Evolutionary conservation across 2,329 filamentous ascomycete genomes (phyloP).

Genomic region (Colletotrichum euphorbiae): DNA sequence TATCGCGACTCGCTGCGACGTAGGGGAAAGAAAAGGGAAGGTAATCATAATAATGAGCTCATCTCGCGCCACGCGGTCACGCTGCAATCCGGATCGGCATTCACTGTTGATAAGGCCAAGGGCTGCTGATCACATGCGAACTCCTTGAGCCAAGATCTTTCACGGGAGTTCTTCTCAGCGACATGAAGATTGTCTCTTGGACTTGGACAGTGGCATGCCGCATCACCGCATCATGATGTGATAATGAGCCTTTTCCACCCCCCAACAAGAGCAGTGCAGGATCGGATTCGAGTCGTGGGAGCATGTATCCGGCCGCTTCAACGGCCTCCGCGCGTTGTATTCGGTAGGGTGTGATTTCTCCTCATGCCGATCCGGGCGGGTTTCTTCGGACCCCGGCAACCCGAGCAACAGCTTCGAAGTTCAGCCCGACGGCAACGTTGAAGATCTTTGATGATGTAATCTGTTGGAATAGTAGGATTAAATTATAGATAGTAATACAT

Average conservation of each 20-base stretch:
- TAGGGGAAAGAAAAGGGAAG: constrained; percentile 2
- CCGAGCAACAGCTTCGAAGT: constrained; percentile 13
- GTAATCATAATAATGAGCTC: background rate
- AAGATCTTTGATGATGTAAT: constrained; percentile 1
- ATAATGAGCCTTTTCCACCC: background rate
- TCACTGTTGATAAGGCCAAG: background rate
- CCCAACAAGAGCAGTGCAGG: too few relatives aligned
- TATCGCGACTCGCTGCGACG: constrained; percentile 15
- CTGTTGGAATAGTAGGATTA: too few relatives aligned
- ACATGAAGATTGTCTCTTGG: background rate
- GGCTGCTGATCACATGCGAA: constrained; percentile 25
- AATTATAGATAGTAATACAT: too few relatives aligned
- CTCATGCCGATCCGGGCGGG: constrained; percentile 11
- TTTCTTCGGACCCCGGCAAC: constrained; percentile 7
- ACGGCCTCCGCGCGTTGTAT: constrained; percentile 4
- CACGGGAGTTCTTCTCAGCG: constrained; percentile 18
- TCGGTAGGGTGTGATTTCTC: background rate
- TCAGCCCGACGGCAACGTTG: constrained; percentile 1
- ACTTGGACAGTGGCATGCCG: background rate
- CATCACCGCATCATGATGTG: background rate
- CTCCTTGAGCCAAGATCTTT: background rate
- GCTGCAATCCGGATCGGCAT: constrained; percentile 2
- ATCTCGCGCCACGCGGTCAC: constrained; percentile 15
- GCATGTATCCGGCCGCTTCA: constrained; percentile 1
- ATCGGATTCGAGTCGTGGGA: background rate